These are phyloP conservation scores for Thoreauomyces humboldtii DNA, from an alignment of 192 early-diverging fungal genomes.

Conservation along the genomic window DNA sequence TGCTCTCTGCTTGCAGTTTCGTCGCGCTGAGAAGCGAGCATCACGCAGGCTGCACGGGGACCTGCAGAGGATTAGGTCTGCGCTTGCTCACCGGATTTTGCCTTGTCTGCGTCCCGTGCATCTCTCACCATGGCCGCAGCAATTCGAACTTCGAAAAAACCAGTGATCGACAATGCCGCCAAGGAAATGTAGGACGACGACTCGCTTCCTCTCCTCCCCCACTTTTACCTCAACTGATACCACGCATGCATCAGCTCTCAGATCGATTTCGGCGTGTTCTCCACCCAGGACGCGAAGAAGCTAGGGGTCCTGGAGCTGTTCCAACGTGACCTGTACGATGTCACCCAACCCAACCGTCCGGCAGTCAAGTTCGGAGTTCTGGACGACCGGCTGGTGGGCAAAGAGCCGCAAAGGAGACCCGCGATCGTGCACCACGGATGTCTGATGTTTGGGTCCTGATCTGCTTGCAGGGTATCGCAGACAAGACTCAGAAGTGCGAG, in stretches of 20 bases:
- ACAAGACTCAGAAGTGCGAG: conserved; percentile 80
- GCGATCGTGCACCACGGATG: background rate
- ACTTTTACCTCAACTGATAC: background rate
- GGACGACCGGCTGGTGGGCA: conserved; percentile 78
- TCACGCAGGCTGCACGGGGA: too few relatives aligned
- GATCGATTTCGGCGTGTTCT: conserved; percentile 94
- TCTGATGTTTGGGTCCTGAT: background rate
- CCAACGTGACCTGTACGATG: conserved; percentile 77
- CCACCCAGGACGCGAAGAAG: conserved; percentile 83
- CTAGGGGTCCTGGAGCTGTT: conserved; percentile 87
- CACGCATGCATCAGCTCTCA: conserved; percentile 24
- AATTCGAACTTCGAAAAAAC: conserved; percentile 22
- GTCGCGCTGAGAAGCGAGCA: too few relatives aligned
- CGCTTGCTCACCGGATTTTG: too few relatives aligned
- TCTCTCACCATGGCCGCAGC: too few relatives aligned
- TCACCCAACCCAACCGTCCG: conserved; percentile 68
- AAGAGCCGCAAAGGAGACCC: background rate
- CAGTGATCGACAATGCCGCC: conserved; percentile 34
- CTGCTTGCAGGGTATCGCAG: conserved; percentile 69
- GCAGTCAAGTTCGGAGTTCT: conserved; percentile 86
- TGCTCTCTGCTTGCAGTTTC: too few relatives aligned
- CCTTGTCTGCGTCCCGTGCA: too few relatives aligned
- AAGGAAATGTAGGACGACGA: conserved; percentile 30
- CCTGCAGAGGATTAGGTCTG: too few relatives aligned
- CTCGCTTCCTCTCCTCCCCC: background rate